A percentile compares a stretch with the other conserved stretches of the same genome.
Evolutionary conservation across 306 rosid species (phyloP).

Genomic region (Albizia julibrissin): DNA sequence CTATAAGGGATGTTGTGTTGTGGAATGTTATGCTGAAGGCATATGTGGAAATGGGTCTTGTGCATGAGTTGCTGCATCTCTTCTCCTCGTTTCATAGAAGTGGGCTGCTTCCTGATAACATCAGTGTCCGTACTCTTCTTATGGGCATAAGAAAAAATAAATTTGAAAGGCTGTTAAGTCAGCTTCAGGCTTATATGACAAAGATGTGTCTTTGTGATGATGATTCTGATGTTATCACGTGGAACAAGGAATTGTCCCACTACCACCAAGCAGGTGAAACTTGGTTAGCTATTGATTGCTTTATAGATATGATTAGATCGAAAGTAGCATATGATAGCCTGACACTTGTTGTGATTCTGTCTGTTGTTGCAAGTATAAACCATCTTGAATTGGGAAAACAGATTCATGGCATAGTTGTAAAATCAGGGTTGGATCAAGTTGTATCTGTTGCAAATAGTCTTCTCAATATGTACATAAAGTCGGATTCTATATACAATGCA

Average conservation of each 20-base stretch:
- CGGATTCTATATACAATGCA: background rate
- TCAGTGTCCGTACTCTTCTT: background rate
- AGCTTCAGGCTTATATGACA: background rate
- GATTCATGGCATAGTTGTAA: background rate
- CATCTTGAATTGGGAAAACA: background rate
- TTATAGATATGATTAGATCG: background rate
- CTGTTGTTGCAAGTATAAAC: background rate
- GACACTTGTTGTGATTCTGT: slow-evolving; percentile 1
- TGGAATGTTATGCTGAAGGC: slow-evolving; percentile 3
- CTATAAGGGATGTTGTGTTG: background rate
- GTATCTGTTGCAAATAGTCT: background rate
- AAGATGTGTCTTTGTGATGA: background rate
- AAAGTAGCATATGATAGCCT: background rate
- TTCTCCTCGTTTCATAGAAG: background rate
- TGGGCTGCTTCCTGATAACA: background rate
- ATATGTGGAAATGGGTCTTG: background rate
- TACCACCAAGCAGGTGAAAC: background rate
- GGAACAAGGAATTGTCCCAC: background rate
- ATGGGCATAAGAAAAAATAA: background rate
- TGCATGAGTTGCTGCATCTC: background rate
- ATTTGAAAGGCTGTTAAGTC: background rate
- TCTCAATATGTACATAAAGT: background rate
- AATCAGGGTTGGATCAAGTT: background rate
- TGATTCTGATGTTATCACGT: background rate
- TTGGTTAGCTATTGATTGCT: background rate